phyloP scores from a whole-genome alignment of 805 yeast species.

The Zygoascus bituminiphila region DNA sequence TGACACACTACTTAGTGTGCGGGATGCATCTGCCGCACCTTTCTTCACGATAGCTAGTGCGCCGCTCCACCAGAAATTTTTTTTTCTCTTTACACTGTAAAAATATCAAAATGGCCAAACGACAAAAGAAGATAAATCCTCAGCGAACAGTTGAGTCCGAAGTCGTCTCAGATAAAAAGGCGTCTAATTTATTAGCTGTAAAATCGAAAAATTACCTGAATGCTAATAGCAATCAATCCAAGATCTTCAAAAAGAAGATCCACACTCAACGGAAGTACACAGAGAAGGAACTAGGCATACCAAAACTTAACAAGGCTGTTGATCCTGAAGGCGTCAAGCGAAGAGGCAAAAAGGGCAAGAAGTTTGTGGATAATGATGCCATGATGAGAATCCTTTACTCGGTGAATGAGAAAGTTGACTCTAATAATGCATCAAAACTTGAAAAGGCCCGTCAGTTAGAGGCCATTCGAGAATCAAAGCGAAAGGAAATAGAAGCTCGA shows the following conservation, averaged over 20 bases:
- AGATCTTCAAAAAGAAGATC: constrained; percentile 14
- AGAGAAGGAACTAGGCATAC: constrained; percentile 75
- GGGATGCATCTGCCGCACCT: no score
- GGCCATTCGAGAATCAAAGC: constrained; percentile 78
- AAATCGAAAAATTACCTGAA: constrained; percentile 14
- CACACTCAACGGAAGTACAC: constrained; percentile 37
- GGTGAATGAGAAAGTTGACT: constrained; percentile 75
- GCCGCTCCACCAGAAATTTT: background rate
- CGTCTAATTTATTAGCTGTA: constrained; percentile 18
- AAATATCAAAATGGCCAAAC: constrained; percentile 8
- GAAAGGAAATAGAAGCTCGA: constrained; percentile 78
- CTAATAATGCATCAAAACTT: constrained; percentile 73
- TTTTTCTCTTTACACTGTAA: background rate
- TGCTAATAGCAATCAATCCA: constrained; percentile 8
- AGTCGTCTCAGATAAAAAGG: constrained; percentile 19
- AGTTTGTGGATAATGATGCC: constrained; percentile 51
- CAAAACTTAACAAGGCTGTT: constrained; percentile 71
- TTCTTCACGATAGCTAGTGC: background rate
- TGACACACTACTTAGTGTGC: no score
- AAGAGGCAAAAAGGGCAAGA: constrained; percentile 64
- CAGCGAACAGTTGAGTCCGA: constrained; percentile 31
- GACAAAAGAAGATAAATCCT: constrained; percentile 9
- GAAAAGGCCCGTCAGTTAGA: constrained; percentile 86
- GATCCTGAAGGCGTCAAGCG: constrained; percentile 73
- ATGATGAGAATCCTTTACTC: constrained; percentile 66